Evolutionary conservation across 495 filamentous ascomycete genomes (phyloP), one percentile per base, ranked within the genome.

Genomic region (Chaetomidium leptoderma): DNA sequence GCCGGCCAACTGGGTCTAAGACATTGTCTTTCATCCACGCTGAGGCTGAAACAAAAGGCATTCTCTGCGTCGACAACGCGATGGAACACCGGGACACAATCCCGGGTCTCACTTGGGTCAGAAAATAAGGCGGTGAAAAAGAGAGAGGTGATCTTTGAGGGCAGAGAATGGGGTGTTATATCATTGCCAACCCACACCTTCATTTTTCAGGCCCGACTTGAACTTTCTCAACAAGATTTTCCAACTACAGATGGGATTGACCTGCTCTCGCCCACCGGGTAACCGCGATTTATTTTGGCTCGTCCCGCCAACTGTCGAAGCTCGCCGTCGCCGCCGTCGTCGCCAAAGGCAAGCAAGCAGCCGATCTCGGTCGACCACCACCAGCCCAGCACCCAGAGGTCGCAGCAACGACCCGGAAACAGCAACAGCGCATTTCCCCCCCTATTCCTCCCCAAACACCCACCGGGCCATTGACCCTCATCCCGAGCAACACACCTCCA

Each of bases 221-320:
- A 13, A 13, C 35, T n/a, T 30, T 6, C 10, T 53, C 36, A 8
- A 19, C 36, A 6, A 36, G 4, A 27, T n/a, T 6, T 17, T 26
- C 33, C 29, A 55, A 37, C 10, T 10, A n/a, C 52, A 23, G 13
- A 55, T 55, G 53, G 43, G 42, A 36, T 2, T 47, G 9, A 46
- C 8, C 9, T 47, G 3, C 29, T 55, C 53, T 5, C 53, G 53
- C 23, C 53, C 42, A 30, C 21, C 30, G 30, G 32, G 53, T 21
- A 47, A 47, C 43, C 53, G 21, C 32, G 14, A 47, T 7, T 11
- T 47, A 2, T 29, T 39, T 24, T 47, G 43, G 53, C 14, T 55
- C 14, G 21, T 47, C 5, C 42, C 30, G 16, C 42, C 53, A 14
- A 17, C 14, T 2, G 23, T 39, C n/a, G 23, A 53, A 53, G 26